A percentile compares a stretch with the other conserved stretches of the same genome.
These are phyloP conservation scores for Yamadazyma tumulicola DNA, from an alignment of 805 yeast genomes.

Conservation along the genomic window DNA sequence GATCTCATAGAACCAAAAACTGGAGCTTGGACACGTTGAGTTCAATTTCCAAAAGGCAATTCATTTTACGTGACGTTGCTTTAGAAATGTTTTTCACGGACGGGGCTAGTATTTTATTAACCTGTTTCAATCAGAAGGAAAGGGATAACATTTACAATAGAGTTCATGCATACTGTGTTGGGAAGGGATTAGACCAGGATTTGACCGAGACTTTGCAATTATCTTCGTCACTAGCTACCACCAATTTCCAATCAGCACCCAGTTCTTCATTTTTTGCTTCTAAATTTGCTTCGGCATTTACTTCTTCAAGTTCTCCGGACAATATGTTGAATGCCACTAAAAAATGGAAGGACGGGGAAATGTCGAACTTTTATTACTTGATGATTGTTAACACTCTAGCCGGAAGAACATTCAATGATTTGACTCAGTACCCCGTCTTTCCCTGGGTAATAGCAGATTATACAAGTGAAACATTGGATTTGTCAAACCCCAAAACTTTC, in stretches of 20 bases:
- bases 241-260: constrained; percentile 33
- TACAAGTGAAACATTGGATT: constrained; percentile 64
- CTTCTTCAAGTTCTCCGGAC: constrained; percentile 20
- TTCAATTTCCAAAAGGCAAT: constrained; percentile 70
- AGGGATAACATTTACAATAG: constrained; percentile 56
- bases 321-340: constrained; percentile 49
- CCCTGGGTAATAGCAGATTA: constrained; percentile 92
- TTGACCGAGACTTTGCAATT: constrained; percentile 51
- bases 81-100: constrained; percentile 71
- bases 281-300: constrained; percentile 36
- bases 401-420: constrained; percentile 83
- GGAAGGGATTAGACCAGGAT: constrained; percentile 51
- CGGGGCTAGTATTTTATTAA: constrained; percentile 67
- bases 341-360: constrained; percentile 72
- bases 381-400: constrained; percentile 80
- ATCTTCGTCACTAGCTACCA: constrained; percentile 39
- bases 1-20: constrained; percentile 44
- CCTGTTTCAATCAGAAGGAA: constrained; percentile 50
- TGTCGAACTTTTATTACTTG: constrained; percentile 79
- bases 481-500: constrained; percentile 56
- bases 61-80: constrained; percentile 75
- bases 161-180: constrained; percentile 47
- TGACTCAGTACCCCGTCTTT: constrained; percentile 87
- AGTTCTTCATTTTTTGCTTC: constrained; percentile 21
- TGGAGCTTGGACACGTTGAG: constrained; percentile 63